A percentile compares a stretch with the other conserved stretches of the same genome.
phyloP scores from a whole-genome alignment of 2,329 filamentous ascomycete genomes.

The Trichoderma semiorbis region DNA sequence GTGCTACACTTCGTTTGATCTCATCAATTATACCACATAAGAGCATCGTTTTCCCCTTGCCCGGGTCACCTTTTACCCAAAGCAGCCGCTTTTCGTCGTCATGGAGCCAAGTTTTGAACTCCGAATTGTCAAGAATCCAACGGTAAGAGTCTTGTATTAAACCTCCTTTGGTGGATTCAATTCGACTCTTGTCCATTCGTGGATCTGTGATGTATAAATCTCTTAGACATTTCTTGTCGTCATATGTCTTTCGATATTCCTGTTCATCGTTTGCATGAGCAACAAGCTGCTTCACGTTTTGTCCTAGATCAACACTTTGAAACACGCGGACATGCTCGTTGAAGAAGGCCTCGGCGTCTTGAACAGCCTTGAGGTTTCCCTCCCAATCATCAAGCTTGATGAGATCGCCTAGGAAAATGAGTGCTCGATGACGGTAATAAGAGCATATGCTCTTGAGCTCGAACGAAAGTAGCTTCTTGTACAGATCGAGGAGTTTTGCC shows the following conservation, averaged over 20 bases:
- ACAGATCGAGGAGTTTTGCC: constrained; percentile 31
- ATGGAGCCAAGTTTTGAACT: constrained; percentile 24
- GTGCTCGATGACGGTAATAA: constrained; percentile 31
- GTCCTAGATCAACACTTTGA: background rate
- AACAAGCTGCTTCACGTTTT: constrained; percentile 12
- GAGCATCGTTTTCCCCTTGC: constrained; percentile 46
- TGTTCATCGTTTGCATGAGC: constrained; percentile 1
- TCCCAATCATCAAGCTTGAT: constrained; percentile 35
- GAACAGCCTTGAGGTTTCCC: constrained; percentile 27
- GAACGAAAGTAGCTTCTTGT: constrained; percentile 37
- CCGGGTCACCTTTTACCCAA: constrained; percentile 40
- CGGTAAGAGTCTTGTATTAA: constrained; percentile 30
- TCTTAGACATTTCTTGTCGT: constrained; percentile 18
- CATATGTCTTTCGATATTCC: constrained; percentile 12
- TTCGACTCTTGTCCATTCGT: constrained; percentile 31
- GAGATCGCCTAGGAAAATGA: constrained; percentile 29
- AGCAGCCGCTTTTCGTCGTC: constrained; percentile 27
- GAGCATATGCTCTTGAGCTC: constrained; percentile 39
- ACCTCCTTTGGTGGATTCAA: constrained; percentile 34
- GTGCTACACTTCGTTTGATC: background rate
- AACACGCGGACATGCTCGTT: constrained; percentile 19
- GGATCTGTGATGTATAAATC: constrained; percentile 29
- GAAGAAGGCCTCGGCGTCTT: constrained; percentile 25
- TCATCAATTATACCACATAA: constrained; percentile 34
- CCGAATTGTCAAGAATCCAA: constrained; percentile 32